A percentile compares a stretch with the other conserved stretches of the same genome.
Conservation (phyloP, 106 monocot species). For the Triglochin maritima region DNA sequence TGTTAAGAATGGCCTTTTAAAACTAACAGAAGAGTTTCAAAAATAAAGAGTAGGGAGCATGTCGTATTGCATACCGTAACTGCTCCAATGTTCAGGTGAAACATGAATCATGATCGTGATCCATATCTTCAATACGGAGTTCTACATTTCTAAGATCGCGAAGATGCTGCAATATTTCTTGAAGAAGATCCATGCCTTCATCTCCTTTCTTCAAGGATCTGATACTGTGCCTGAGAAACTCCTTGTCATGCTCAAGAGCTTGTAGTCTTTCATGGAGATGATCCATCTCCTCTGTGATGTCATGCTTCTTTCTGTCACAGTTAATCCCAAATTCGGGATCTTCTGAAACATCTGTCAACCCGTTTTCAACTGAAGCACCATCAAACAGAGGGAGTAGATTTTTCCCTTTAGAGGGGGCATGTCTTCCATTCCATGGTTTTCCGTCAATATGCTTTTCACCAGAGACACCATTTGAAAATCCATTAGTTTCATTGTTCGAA, state of each 20-base stretch:
- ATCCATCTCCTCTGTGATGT: conserved; percentile 55
- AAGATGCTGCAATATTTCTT: conserved; percentile 74
- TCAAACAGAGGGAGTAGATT: conserved; percentile 73
- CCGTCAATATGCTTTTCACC: too few species aligned
- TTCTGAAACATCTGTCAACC: conserved; percentile 6
- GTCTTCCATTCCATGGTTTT: conserved; percentile 5
- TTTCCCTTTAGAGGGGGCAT: conserved; percentile 26
- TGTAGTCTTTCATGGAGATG: conserved; percentile 67
- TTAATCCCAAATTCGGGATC: conserved; percentile 12
- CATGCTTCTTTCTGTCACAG: conserved; percentile 31
- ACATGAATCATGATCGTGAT: conserved; percentile 18
- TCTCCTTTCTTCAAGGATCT: conserved; percentile 71
- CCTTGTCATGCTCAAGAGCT: conserved; percentile 75
- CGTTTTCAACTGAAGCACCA: conserved; percentile 34
- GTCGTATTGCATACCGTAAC: conserved; percentile 14
- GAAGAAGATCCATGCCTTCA: conserved; percentile 57
- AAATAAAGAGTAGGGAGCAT: neutral
- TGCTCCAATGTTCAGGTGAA: conserved; percentile 3
- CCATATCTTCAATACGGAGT: conserved; percentile 24
- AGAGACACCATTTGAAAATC: too few species aligned
- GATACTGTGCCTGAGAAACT: conserved; percentile 65
- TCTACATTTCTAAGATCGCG: conserved; percentile 62
- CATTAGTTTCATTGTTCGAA: conserved; percentile 11
- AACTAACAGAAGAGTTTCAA: neutral
- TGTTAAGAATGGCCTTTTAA: too few species aligned